These are phyloP conservation scores for Trametes versicolor DNA, from an alignment of 1,284 basidiomycete species.

Conservation along the genomic window DNA sequence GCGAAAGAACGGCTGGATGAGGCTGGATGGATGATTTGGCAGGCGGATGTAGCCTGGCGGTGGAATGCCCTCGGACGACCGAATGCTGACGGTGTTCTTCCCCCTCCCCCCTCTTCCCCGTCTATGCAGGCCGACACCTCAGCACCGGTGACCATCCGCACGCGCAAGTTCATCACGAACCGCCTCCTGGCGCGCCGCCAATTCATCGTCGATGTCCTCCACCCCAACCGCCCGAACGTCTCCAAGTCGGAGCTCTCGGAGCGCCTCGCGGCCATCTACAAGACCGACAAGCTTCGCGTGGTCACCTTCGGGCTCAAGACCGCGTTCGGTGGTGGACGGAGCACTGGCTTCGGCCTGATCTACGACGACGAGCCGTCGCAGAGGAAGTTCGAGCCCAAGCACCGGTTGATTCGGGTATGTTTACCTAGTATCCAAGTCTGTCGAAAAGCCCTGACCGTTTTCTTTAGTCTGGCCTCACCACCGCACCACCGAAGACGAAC, in stretches of 20 bases:
- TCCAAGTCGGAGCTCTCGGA: conserved; percentile 94
- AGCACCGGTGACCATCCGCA: conserved; percentile 96
- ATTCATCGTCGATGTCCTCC: conserved; percentile 95
- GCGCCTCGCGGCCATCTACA: conserved; percentile 88
- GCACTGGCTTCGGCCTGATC: conserved; percentile 97
- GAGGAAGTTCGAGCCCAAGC: conserved; percentile 97
- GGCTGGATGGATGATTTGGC: conserved; percentile 47
- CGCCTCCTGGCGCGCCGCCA: conserved; percentile 94
- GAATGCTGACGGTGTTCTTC: conserved; percentile 34
- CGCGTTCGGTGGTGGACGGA: conserved; percentile 98
- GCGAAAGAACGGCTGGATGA: conserved; percentile 31
- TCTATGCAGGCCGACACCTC: conserved; percentile 75
- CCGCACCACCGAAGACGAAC: conserved; percentile 92
- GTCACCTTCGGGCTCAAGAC: conserved; percentile 89
- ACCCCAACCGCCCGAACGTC: conserved; percentile 96
- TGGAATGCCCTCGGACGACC: conserved; percentile 33
- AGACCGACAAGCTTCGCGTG: conserved; percentile 80
- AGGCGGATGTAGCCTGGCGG: conserved; percentile 44
- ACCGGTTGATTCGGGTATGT: conserved; percentile 94
- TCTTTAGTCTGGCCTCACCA: conserved; percentile 79
- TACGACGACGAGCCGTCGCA: conserved; percentile 97
- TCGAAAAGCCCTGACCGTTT: not conserved
- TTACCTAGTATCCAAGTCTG: not conserved
- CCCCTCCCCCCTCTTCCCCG: conserved; percentile 22
- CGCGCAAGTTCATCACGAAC: conserved; percentile 99